Conservation (phyloP, 805 yeast species). For the Candida ovalis region DNA sequence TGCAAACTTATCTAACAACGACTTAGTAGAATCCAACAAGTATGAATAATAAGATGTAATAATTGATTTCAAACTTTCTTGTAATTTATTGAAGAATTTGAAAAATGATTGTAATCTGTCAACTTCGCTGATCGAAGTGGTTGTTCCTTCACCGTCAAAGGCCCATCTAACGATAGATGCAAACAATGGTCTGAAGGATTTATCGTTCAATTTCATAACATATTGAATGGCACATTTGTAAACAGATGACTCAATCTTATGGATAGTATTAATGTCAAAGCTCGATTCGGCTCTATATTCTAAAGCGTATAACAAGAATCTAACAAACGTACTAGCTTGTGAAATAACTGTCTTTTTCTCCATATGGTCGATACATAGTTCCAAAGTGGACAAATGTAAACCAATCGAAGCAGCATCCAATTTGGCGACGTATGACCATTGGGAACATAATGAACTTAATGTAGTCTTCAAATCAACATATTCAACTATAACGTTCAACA, state of each 20-base stretch:
- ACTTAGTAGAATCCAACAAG: constrained; percentile 67
- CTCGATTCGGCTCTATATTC: constrained; percentile 60
- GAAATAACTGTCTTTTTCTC: constrained; percentile 75
- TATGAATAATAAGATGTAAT: constrained; percentile 87
- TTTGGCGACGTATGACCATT: constrained; percentile 51
- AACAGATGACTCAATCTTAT: constrained; percentile 75
- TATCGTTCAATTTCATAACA: constrained; percentile 90
- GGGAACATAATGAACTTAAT: constrained; percentile 53
- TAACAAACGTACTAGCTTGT: constrained; percentile 64
- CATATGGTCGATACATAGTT: constrained; percentile 57
- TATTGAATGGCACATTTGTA: constrained; percentile 68
- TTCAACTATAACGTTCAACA: constrained; percentile 57
- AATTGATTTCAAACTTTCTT: constrained; percentile 79
- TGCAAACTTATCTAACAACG: constrained; percentile 49
- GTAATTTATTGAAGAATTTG: constrained; percentile 80
- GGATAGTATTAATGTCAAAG: constrained; percentile 69
- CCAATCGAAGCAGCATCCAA: constrained; percentile 53
- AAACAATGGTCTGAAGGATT: constrained; percentile 88
- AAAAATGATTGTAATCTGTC: constrained; percentile 72
- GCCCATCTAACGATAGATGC: constrained; percentile 90
- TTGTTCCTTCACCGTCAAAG: constrained; percentile 72
- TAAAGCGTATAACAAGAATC: constrained; percentile 64
- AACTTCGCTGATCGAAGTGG: constrained; percentile 41
- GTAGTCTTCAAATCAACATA: constrained; percentile 65
- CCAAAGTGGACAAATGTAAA: constrained; percentile 64